phyloP scores from a whole-genome alignment of 106 monocot species.

The Dendrobium chrysotoxum region DNA sequence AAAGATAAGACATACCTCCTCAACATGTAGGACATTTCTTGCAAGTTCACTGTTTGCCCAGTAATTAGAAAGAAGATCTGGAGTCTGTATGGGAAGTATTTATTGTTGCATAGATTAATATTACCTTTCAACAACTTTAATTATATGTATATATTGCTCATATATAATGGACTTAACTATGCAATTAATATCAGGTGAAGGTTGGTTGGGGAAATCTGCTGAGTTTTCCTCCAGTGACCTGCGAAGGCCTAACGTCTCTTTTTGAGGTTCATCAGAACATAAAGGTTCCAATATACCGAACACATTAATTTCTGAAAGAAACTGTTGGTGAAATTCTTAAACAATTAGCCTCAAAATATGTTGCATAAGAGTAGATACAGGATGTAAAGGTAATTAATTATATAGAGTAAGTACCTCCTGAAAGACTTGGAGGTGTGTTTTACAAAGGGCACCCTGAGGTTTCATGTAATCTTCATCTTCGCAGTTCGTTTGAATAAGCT shows the following conservation, averaged over 20 bases:
- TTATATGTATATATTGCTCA: too few species aligned
- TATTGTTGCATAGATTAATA: neutral
- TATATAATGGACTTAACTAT: constrained; percentile 9
- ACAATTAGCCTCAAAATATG: neutral
- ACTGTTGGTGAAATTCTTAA: neutral
- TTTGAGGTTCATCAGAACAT: neutral
- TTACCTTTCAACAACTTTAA: too few species aligned
- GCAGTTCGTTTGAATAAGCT: neutral
- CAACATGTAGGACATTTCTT: constrained; percentile 21
- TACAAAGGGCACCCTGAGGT: neutral
- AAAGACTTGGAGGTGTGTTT: neutral
- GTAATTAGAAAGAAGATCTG: constrained; percentile 16
- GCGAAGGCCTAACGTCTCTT: neutral
- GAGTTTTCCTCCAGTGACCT: neutral
- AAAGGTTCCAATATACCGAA: neutral
- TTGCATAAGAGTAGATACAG: neutral
- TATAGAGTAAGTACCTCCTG: neutral
- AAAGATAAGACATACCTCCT: constrained; percentile 17
- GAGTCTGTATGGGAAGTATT: neutral
- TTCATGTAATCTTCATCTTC: neutral
- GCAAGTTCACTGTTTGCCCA: constrained; percentile 26
- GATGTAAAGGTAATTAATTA: too few species aligned
- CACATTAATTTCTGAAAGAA: neutral
- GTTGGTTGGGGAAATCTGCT: too few species aligned
- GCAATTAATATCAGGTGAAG: constrained; percentile 1